A percentile compares a stretch with the other conserved stretches of the same genome.
Evolutionary conservation across 2,329 filamentous ascomycete species (phyloP).

Genomic region (Talaromyces atroroseus): DNA sequence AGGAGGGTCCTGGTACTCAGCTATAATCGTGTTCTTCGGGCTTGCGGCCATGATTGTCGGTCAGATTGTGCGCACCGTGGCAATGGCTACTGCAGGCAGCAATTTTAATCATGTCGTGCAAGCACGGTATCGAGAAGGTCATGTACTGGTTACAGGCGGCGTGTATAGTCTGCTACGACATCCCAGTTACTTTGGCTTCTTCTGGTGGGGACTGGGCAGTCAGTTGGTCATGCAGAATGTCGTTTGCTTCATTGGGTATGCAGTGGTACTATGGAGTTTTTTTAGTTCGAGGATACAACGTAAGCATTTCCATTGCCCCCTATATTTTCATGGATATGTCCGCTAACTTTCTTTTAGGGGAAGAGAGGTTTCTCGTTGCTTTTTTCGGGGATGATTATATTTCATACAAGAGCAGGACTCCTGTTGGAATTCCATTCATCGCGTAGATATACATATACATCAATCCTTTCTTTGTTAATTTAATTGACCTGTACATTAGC

Average conservation of each 20-base stretch:
- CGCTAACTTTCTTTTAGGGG: conserved; percentile 45
- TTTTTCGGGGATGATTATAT: conserved; percentile 85
- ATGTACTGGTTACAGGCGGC: conserved; percentile 76
- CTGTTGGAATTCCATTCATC: conserved; percentile 77
- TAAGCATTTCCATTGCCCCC: conserved; percentile 38
- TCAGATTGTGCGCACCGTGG: conserved; percentile 69
- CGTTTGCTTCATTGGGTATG: conserved; percentile 69
- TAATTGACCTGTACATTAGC: no score
- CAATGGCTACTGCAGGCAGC: conserved; percentile 82
- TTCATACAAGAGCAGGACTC: conserved; percentile 64
- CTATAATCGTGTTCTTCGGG: conserved; percentile 48
- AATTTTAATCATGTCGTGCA: conserved; percentile 92
- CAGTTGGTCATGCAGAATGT: conserved; percentile 84
- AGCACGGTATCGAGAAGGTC: conserved; percentile 60
- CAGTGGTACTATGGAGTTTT: conserved; percentile 75
- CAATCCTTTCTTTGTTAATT: no score
- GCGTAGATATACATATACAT: conserved; percentile 24
- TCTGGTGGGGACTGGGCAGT: conserved; percentile 95
- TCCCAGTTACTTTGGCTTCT: conserved; percentile 96
- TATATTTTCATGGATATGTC: not conserved
- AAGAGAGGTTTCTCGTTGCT: conserved; percentile 69
- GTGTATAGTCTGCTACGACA: conserved; percentile 74
- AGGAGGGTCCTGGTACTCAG: conserved; percentile 16
- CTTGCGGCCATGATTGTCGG: conserved; percentile 61
- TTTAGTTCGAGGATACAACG: conserved; percentile 66